Conservation (phyloP, 495 filamentous ascomycete species). For the Paragyromitra xinjiangensis region DNA sequence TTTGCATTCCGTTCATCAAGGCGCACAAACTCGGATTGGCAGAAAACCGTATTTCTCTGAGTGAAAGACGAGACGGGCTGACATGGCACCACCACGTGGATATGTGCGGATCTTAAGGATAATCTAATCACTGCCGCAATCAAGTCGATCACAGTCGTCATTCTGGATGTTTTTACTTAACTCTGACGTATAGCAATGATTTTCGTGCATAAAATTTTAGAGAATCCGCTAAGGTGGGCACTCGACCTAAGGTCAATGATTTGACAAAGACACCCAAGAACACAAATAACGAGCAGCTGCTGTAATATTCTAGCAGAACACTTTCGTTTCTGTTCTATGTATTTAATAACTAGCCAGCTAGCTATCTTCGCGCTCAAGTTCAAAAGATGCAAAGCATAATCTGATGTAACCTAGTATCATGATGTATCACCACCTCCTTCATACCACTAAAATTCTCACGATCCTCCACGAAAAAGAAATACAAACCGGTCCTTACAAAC, state of each 20-base stretch:
- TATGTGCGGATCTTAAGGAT: constrained; percentile 1
- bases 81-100: constrained; percentile 1
- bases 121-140: background rate
- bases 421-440: background rate
- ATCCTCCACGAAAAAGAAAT: constrained; percentile 1
- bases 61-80: background rate
- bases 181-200: background rate
- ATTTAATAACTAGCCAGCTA: constrained; percentile 21
- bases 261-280: background rate
- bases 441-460: background rate
- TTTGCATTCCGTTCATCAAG: background rate
- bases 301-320: background rate
- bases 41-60: background rate
- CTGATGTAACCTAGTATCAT: constrained; percentile 3
- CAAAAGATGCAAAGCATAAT: background rate
- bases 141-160: background rate
- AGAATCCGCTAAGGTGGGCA: background rate
- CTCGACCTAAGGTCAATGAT: background rate
- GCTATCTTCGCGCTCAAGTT: background rate
- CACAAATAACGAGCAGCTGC: background rate
- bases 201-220: background rate
- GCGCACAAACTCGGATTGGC: background rate
- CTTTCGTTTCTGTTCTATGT: background rate
- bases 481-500: background rate
- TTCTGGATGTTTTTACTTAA: too few species aligned